Evolutionary conservation across 495 filamentous ascomycete genomes (phyloP).

Genomic region (Aspergillus olivimuriae): DNA sequence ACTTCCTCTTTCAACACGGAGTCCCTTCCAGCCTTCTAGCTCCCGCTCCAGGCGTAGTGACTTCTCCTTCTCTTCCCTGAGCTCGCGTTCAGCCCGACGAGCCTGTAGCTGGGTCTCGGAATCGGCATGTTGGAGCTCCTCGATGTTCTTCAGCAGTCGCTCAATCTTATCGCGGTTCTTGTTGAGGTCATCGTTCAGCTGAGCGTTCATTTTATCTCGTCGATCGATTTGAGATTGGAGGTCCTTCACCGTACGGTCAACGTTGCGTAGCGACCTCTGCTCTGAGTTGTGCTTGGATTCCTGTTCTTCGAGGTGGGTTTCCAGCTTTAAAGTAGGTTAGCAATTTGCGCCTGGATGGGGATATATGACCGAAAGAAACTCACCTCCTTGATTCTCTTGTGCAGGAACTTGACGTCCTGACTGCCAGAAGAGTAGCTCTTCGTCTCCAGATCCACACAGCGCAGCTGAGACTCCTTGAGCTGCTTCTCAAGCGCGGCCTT

Average conservation of each 20-base stretch:
- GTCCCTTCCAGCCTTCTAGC: conserved; percentile 74
- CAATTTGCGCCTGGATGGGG: too few species aligned
- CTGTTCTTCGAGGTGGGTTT: conserved; percentile 82
- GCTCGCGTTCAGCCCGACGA: conserved; percentile 80
- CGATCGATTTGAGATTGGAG: conserved; percentile 89
- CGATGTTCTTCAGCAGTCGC: conserved; percentile 80
- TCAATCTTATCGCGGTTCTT: conserved; percentile 85
- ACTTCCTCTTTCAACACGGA: conserved; percentile 56
- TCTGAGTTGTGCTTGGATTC: conserved; percentile 71
- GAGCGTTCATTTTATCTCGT: conserved; percentile 73
- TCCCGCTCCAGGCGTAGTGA: conserved; percentile 77
- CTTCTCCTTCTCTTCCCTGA: conserved; percentile 85
- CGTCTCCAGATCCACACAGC: conserved; percentile 88
- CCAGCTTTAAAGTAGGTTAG: conserved; percentile 54
- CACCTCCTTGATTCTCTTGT: conserved; percentile 95
- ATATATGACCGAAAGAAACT: conserved; percentile 15
- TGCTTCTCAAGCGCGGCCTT: conserved; percentile 87
- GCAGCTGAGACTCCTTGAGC: conserved; percentile 84
- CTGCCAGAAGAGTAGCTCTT: conserved; percentile 92
- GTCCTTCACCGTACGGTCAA: conserved; percentile 92
- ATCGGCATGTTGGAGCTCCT: conserved; percentile 85
- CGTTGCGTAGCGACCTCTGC: conserved; percentile 80
- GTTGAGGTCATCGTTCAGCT: conserved; percentile 73
- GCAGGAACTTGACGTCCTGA: conserved; percentile 91
- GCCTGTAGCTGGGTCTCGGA: conserved; percentile 70